Base-by-base conservation (phyloP, 805 yeast genomes). In the Crinitomyces ghanaensis region DNA sequence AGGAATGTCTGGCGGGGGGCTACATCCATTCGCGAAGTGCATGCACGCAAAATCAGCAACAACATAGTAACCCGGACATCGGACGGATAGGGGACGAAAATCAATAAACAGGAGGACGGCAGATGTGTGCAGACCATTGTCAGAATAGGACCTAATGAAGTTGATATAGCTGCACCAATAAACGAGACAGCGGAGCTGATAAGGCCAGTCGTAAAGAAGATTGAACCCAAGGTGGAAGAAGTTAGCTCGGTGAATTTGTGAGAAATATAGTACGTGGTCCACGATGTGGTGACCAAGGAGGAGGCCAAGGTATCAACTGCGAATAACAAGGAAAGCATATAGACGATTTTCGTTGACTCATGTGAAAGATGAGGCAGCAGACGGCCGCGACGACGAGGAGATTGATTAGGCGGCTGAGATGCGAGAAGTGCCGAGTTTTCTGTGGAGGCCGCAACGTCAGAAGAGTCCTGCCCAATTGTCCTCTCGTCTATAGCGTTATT, bases 1-100 rank as follows among this genome's bases (percentile, higher is more conserved):
- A 84, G 58, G 27, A 84, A 60, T 5, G 82, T 70, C 55, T 84
- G 95, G 33, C 95, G 69, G 7, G 95, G 94, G 3, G 84, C 86
- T 15, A 81, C 93, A 51, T 84, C 95, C 85, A 83, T 82, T 2
- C 85, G 73, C 1, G 76, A 59, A 0, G 82, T 70, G 7, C 75
- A 59, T 39, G 73, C 77, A 43, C 79, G 72, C 14, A 70, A 49
- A 5, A 75, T 40, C 28, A 78, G 62, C 8, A 75, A 54, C 0
- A 60, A 22, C 2, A 78, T 59, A 1, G 86, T 76, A 0, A 50
- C 39, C 8, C 59, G 43, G 15, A 52, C 47, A 11, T 43, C 35
- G 13, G 65, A 59, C 6, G 68, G 60, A 3, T 68, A 40, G 5
- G 82, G 80, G n/a, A 73, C 59, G 14, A 64, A 33, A 3, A 69